Base-by-base conservation (phyloP, 257 asterid genomes). In the Sherardia arvensis region DNA sequence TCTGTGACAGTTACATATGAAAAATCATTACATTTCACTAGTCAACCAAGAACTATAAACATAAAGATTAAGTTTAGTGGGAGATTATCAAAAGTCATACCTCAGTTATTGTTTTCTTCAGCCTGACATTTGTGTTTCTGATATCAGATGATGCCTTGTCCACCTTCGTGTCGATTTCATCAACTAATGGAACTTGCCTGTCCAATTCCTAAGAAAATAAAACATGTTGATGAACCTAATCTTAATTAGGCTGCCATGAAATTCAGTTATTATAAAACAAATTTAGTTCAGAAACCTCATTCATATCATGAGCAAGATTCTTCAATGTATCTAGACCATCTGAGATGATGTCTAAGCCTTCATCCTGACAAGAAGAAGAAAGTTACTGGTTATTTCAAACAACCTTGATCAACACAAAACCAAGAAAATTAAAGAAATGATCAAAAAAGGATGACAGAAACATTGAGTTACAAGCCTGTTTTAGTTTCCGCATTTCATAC, bases 91-190 rank as follows among this genome's bases (percentile, higher is more conserved):
- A 3, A 4, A 17, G 3, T 43, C 51, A 43, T 43, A 43, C 51
- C 4, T 43, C 7, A 14, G 29, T 63, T 61, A 92, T 25, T 43
- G 92, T 85, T 48, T 81, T 76, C 82, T 85, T 92, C 68, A 92
- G 88, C 69, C 84, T 74, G 56, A 84, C 84, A 70, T 92, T 92
- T 30, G 84, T 89, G 57, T 73, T 86, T 78, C 77, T 81, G 21
- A 89, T 68, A 51, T 84, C 86, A 53, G 79, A 65, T n/a, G 85
- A 40, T 69, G 89, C 87, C 84, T 66, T 87, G 69, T 89, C 97
- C 71, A 85, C 95, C 97, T 92, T 92, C 0, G 89, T 74, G 4
- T 88, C 95, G 7, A 92, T 92, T 72, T 92, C 98, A 51, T 92
- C 98, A 3, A 85, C 61, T 74, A 92, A 61, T 4, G 98, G 95